Base-by-base conservation (phyloP, 129 eudicot genomes). In the Rutidosis leptorrhynchoides region DNA sequence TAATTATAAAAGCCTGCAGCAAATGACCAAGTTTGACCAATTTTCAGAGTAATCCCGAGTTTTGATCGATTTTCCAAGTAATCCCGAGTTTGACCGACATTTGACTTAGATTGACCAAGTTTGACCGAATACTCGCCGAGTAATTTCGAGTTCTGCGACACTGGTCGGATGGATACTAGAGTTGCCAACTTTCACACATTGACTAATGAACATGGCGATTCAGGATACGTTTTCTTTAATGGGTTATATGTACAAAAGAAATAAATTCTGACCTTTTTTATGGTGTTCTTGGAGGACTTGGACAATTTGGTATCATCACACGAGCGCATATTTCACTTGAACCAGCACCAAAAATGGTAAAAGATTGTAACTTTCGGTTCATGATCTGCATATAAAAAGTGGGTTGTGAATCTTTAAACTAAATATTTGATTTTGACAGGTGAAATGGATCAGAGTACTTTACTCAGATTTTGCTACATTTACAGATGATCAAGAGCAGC, bases 241-340 rank as follows among this genome's bases (percentile, higher is more conserved):
- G n/a, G n/a, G 82, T 79, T 16, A 79, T 78, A 28, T 94, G 99
- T 68, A 74, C 95, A 65, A 75, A 82, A 49, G 78, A 81, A 62
- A 79, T 82, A 58, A 94, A 94, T 70, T 74, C 90, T 14, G 99
- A 94, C 53, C 90, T 94, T 29, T 94, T 86, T 71, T 69, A 89
- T 83, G 89, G 93, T 52, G 93, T 84, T 68, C 99, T 94, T 56
- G 99, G 99, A 68, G 99, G 99, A 65, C 80, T 94, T 25, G 99
- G 99, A 61, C 99, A 94, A 74, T 94, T 94, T 51, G 99, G 99
- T 51, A 76, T 94, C 65, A 94, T 94, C 64, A 93, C 96, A 15
- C 74, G 82, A 64, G 99, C 99, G 6, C 83, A 81, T 57, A 89
- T 93, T 64, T 81, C 87, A 21, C 85, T 89, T 6, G 95, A 86